Conservation (phyloP, 331 rosid genomes). For the Quercus lobata region DNA sequence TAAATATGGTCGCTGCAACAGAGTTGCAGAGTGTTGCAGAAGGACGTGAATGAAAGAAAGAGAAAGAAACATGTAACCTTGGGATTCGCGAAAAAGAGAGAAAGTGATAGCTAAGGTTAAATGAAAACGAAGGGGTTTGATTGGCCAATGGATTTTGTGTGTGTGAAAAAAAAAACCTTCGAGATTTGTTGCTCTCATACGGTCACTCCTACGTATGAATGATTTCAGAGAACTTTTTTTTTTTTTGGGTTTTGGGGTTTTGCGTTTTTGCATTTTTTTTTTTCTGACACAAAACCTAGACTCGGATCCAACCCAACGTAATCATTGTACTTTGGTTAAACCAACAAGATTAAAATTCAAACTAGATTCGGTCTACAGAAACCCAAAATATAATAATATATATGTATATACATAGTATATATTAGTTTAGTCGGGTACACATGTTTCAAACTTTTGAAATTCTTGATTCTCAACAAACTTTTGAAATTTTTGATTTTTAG, state of each 20-base stretch:
- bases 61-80: background rate
- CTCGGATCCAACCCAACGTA: background rate
- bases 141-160: background rate
- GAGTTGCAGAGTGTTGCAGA: no score
- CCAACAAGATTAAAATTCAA: background rate
- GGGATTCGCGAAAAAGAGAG: conserved; percentile 12
- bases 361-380: no score
- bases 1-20: background rate
- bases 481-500: no score
- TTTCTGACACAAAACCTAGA: background rate
- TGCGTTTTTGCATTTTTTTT: background rate
- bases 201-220: background rate
- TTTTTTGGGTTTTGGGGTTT: background rate
- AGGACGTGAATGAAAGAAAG: background rate
- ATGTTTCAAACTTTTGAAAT: no score
- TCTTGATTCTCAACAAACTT: no score
- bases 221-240: background rate
- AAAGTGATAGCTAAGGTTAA: background rate
- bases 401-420: background rate
- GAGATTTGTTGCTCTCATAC: background rate
- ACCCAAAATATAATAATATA: background rate
- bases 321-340: background rate
- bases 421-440: no score
- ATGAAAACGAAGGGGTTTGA: background rate
- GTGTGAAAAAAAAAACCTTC: background rate